phyloP scores from a whole-genome alignment of 768 basidiomycete genomes.

The Steccherinum ochraceum region DNA sequence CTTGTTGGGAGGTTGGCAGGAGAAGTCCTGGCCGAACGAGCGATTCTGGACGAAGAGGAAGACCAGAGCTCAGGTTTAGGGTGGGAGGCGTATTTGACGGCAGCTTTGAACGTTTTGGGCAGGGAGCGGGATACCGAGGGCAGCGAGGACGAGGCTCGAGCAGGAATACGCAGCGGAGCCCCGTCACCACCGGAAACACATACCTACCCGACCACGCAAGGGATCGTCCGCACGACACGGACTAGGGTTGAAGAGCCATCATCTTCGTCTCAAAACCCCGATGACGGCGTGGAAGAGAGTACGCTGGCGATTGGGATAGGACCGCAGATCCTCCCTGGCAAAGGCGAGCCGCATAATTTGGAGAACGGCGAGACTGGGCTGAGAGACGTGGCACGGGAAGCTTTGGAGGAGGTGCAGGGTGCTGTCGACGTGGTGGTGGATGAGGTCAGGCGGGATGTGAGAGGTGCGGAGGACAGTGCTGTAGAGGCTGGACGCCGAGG shows the following conservation, averaged over 20 bases:
- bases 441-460: background rate
- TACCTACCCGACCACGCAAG: slow-evolving; percentile 15
- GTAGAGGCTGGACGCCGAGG: too few species aligned
- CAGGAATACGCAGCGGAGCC: background rate
- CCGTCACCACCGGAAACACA: slow-evolving; percentile 8
- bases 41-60: too few species aligned
- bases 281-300: slow-evolving; percentile 13
- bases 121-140: too few species aligned
- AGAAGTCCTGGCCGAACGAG: slow-evolving; percentile 1
- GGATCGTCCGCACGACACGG: slow-evolving; percentile 19
- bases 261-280: too few species aligned
- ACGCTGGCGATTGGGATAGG: slow-evolving; percentile 21
- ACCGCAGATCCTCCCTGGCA: slow-evolving; percentile 21
- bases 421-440: slow-evolving; percentile 5
- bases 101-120: slow-evolving; percentile 5
- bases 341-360: slow-evolving; percentile 15
- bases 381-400: slow-evolving; percentile 9
- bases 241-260: too few species aligned
- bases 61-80: slow-evolving; percentile 1
- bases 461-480: too few species aligned
- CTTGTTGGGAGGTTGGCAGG: slow-evolving; percentile 3
- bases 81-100: background rate
- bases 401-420: slow-evolving; percentile 10
- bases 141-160: too few species aligned
- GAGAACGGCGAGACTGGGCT: background rate